Evolutionary conservation across 139 green algal species (phyloP).

Genomic region (Asterochloris erici): DNA sequence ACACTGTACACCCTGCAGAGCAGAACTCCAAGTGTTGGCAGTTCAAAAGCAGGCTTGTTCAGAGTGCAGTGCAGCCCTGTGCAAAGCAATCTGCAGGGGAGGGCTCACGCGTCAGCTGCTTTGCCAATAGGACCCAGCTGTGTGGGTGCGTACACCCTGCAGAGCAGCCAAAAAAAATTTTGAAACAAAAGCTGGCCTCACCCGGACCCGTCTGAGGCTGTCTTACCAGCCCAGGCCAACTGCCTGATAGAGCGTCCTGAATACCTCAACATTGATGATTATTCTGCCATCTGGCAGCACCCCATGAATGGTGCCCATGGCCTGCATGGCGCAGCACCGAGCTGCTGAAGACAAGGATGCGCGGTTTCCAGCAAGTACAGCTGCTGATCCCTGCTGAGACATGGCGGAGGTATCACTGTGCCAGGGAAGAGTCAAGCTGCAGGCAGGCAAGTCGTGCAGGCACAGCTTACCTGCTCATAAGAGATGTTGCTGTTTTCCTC

Average conservation of each 20-base stretch:
- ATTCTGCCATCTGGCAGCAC: conserved; percentile 73
- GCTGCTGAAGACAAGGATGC: background rate
- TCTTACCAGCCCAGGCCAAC: conserved; percentile 93
- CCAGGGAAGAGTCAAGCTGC: background rate
- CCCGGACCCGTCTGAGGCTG: no score
- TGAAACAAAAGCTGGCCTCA: no score
- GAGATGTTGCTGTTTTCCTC: conserved; percentile 70
- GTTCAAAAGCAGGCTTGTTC: background rate
- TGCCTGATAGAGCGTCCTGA: conserved; percentile 73
- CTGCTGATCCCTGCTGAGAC: no score
- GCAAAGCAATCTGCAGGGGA: background rate
- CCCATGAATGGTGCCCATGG: conserved; percentile 89
- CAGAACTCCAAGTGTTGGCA: background rate
- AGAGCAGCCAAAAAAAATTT: no score
- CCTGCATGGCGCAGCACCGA: conserved; percentile 27
- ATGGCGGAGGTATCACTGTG: no score
- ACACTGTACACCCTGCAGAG: conserved; percentile 71
- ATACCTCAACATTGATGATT: conserved; percentile 75
- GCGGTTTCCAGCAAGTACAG: no score
- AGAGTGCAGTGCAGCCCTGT: background rate
- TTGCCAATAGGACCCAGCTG: conserved; percentile 41
- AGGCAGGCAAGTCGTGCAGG: no score
- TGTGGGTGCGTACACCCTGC: conserved; percentile 88
- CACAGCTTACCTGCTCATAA: conserved; percentile 59
- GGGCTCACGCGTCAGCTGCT: conserved; percentile 41